Evolutionary conservation across 305 asterid species (phyloP), one percentile per base, ranked within the genome.

Genomic region (Fraxinus paxiana): DNA sequence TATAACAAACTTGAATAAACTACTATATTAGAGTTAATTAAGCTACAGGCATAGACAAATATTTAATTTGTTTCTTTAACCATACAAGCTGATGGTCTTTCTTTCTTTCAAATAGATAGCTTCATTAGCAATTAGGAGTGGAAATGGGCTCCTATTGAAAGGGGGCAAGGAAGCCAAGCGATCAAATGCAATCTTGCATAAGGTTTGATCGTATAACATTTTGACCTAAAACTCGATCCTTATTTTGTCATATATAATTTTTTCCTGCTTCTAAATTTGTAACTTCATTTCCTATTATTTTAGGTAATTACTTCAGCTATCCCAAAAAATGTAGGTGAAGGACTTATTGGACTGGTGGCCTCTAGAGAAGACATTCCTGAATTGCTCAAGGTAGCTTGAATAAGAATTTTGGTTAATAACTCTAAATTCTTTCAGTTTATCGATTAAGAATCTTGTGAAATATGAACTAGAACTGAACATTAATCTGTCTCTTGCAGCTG

Each of bases 121-220:
- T 75, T 88, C 97, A 43, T 81, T 92, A 43, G 94, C 94, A 51
- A 89, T 92, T 73, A 88, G 91, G 24, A 92, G 92, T 81, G 97
- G 97, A 81, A 92, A 92, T 15, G 97, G 97, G 63, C 82, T 92
- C 79, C 85, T 92, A 63, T 82, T 92, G 87, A 92, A 92, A 86
- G 97, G 97, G 37, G 97, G 97, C 20, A 92, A 90, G 85, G 97
- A 92, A 84, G 96, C 96, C 34, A 83, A 79, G 56, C 87, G 84
- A 6, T 86, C 97, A 51, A 92, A 92, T 24, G 90, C 88, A 20
- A 83, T 92, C 70, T 91, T 92, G 78, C 97, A 92, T 86, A 90
- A 87, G 89, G 96, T 85, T 30, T 69, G 74, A 69, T 69, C 10
- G 3, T 30, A 31, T 69, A 30, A 4, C 41, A 41, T 41, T 30